Evolutionary conservation across 164 flowering plant genomes (phyloP).

Genomic region (Houttuynia cordata): DNA sequence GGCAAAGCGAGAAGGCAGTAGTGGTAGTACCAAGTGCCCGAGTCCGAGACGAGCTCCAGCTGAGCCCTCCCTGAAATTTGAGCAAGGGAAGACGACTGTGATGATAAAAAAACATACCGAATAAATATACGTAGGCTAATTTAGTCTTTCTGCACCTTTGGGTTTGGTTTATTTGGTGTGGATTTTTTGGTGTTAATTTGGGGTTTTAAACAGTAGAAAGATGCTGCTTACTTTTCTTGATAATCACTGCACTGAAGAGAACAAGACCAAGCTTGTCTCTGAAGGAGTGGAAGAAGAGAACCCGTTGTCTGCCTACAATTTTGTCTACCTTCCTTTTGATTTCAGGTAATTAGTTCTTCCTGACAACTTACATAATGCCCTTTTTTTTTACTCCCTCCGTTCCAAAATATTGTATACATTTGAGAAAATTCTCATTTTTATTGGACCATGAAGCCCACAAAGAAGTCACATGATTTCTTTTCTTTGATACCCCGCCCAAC

Average conservation of each 20-base stretch:
- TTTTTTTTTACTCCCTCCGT: too few species aligned
- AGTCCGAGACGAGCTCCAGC: background rate
- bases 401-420: too few species aligned
- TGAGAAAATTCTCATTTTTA: too few species aligned
- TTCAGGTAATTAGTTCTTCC: slow-evolving; percentile 28
- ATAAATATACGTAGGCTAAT: slow-evolving; percentile 9
- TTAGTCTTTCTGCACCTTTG: background rate
- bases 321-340: slow-evolving; percentile 73
- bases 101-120: slow-evolving; percentile 21
- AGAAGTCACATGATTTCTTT: too few species aligned
- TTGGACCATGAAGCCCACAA: too few species aligned
- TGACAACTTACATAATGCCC: too few species aligned
- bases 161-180: background rate
- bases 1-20: background rate
- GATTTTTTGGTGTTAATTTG: background rate
- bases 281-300: background rate
- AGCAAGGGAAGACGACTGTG: background rate
- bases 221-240: slow-evolving; percentile 23
- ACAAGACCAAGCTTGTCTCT: too few species aligned
- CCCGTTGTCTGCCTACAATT: slow-evolving; percentile 39
- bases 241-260: slow-evolving; percentile 20
- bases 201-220: slow-evolving; percentile 16
- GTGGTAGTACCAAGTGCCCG: background rate
- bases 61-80: too few species aligned
- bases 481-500: too few species aligned